These are phyloP conservation scores for Coemansia sp. DNA, from an alignment of 192 early-diverging fungal species.

Conservation along the genomic window DNA sequence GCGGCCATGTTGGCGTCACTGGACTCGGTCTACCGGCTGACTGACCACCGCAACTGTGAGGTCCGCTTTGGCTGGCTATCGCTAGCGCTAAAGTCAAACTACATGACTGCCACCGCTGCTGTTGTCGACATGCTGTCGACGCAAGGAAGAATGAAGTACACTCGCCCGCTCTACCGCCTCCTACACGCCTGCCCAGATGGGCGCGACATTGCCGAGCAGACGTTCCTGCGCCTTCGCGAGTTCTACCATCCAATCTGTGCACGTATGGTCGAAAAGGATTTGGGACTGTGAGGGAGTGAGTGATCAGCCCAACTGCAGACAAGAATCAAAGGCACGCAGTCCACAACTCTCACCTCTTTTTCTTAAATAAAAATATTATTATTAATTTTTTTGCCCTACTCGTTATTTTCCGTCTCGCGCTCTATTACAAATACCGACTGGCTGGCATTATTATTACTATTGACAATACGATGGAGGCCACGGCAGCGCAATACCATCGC, in stretches of 20 bases:
- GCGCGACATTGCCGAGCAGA: constrained; percentile 70
- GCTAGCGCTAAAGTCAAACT: constrained; percentile 75
- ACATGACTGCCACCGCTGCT: constrained; percentile 72
- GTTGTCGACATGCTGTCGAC: constrained; percentile 81
- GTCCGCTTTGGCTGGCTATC: constrained; percentile 86
- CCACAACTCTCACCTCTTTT: no score
- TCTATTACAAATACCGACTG: background rate
- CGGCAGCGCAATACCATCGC: constrained; percentile 53
- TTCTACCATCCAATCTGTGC: constrained; percentile 97
- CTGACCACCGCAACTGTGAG: constrained; percentile 77
- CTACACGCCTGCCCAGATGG: constrained; percentile 73
- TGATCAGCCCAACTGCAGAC: background rate
- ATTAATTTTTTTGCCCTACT: background rate
- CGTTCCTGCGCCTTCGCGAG: constrained; percentile 71
- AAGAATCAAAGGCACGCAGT: no score
- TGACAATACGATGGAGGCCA: constrained; percentile 35
- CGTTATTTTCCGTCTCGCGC: no score
- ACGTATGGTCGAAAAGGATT: constrained; percentile 86
- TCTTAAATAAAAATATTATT: background rate
- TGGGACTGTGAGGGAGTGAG: constrained; percentile 49
- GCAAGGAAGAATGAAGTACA: constrained; percentile 95
- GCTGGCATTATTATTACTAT: no score
- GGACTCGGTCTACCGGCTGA: constrained; percentile 73
- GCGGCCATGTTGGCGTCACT: constrained; percentile 64
- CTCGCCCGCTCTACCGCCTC: constrained; percentile 79